Percentiles rank a stretch among this genome's conserved stretches.
Conservation (phyloP, 2,329 filamentous ascomycete species). For the Paecilomyces fulvus region DNA sequence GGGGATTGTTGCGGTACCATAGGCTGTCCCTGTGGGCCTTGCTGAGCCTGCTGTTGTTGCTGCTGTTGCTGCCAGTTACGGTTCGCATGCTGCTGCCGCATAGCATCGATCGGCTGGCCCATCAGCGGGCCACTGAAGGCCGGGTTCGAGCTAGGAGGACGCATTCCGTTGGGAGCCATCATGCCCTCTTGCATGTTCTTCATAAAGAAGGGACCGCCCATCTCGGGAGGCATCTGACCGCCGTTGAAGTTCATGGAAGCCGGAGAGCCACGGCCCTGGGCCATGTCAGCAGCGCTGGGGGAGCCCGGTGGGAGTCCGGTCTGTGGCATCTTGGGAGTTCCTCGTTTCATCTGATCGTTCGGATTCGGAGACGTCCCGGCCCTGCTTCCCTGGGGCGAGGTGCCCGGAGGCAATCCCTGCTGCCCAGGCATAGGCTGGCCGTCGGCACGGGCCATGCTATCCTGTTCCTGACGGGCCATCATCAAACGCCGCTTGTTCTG, state of each 20-base stretch:
- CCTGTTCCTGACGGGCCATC: conserved; percentile 60
- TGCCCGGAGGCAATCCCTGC: conserved; percentile 42
- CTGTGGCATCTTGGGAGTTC: conserved; percentile 52
- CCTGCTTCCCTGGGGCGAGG: conserved; percentile 50
- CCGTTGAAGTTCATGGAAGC: conserved; percentile 49
- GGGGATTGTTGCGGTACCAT: conserved; percentile 42
- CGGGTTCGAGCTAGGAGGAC: conserved; percentile 48
- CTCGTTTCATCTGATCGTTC: conserved; percentile 54
- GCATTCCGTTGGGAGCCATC: conserved; percentile 43
- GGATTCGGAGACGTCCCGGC: conserved; percentile 53
- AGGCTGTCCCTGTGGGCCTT: conserved; percentile 30
- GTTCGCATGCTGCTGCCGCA: conserved; percentile 24
- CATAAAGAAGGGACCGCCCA: conserved; percentile 36
- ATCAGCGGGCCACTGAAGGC: conserved; percentile 35
- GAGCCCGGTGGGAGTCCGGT: conserved; percentile 46
- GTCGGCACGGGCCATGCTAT: conserved; percentile 48
- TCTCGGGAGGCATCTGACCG: conserved; percentile 42
- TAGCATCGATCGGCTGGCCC: conserved; percentile 35
- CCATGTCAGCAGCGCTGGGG: conserved; percentile 51
- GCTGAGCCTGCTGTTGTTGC: conserved; percentile 17
- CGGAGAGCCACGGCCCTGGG: conserved; percentile 51
- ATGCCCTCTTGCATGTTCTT: conserved; percentile 37
- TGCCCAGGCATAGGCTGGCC: conserved; percentile 41
- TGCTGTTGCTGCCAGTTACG: conserved; percentile 35
- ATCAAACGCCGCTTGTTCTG: conserved; percentile 60